Evolutionary conservation across 2,329 filamentous ascomycete genomes (phyloP).

Genomic region (Fusarium sp.): DNA sequence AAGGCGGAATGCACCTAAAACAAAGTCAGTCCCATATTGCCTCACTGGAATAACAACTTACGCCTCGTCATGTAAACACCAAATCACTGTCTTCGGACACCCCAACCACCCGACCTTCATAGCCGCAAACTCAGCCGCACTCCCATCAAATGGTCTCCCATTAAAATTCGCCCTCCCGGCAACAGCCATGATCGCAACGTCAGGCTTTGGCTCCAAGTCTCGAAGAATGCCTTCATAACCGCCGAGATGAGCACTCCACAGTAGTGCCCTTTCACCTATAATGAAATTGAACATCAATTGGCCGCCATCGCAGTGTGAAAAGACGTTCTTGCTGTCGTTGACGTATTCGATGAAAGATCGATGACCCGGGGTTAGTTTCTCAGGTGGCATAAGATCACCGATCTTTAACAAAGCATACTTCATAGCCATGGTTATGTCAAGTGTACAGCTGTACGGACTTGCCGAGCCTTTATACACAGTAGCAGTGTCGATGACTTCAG

Average conservation of each 20-base stretch:
- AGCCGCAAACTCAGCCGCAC: background rate
- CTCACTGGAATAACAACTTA: accelerated
- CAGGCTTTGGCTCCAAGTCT: background rate
- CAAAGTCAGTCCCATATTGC: accelerated
- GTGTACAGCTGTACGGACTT: background rate
- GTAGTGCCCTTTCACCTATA: background rate
- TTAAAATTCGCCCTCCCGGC: background rate
- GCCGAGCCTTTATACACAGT: background rate
- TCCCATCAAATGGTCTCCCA: background rate
- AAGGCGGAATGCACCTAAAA: background rate
- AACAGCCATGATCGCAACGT: background rate
- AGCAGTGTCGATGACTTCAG: background rate
- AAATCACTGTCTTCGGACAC: background rate
- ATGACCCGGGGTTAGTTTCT: background rate
- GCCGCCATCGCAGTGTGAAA: background rate
- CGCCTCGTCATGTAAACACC: constrained; percentile 15
- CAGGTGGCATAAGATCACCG: background rate
- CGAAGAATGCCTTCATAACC: background rate
- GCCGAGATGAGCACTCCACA: background rate
- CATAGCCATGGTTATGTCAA: background rate
- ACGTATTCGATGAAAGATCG: background rate
- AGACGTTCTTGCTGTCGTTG: background rate
- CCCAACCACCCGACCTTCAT: background rate
- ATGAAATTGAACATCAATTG: constrained; percentile 9
- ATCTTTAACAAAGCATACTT: background rate